These are phyloP conservation scores for Colletotrichum coccodes DNA, from an alignment of 2,329 filamentous ascomycete genomes.

Conservation along the genomic window DNA sequence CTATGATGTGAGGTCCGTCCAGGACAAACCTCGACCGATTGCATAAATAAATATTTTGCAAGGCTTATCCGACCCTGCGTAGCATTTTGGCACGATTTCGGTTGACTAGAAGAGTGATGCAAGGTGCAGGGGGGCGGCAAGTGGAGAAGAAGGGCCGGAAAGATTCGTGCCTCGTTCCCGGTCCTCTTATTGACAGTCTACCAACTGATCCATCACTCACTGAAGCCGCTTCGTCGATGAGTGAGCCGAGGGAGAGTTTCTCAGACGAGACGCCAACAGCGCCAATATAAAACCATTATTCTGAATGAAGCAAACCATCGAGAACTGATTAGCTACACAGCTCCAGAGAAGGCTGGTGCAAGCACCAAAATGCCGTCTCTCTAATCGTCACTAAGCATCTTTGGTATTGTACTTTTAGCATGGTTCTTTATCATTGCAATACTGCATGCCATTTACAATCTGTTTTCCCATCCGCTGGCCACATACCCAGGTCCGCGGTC, in stretches of 20 bases:
- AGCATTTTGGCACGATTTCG: too few relatives aligned
- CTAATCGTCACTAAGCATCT: not conserved
- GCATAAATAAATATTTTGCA: too few relatives aligned
- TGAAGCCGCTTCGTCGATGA: too few relatives aligned
- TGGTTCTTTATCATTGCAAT: not conserved
- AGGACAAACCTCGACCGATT: too few relatives aligned
- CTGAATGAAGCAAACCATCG: too few relatives aligned
- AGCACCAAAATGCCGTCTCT: not conserved
- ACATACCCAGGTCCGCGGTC: slow-evolving; percentile 2
- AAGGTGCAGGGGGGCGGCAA: not conserved
- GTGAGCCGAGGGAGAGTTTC: not conserved
- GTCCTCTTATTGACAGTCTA: not conserved
- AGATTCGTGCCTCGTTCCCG: not conserved
- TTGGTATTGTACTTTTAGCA: not conserved
- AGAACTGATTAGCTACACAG: too few relatives aligned
- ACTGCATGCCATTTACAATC: not conserved
- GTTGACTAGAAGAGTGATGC: not conserved
- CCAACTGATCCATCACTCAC: too few relatives aligned
- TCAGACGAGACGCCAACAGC: not conserved
- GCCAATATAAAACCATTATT: too few relatives aligned
- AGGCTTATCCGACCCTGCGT: too few relatives aligned
- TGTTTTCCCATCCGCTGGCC: slow-evolving; percentile 1
- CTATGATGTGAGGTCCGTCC: too few relatives aligned
- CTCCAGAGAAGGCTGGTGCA: too few relatives aligned
- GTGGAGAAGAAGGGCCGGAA: not conserved